Conservation (phyloP, 2,329 filamentous ascomycete genomes). For the Byssoonygena ceratinophila region DNA sequence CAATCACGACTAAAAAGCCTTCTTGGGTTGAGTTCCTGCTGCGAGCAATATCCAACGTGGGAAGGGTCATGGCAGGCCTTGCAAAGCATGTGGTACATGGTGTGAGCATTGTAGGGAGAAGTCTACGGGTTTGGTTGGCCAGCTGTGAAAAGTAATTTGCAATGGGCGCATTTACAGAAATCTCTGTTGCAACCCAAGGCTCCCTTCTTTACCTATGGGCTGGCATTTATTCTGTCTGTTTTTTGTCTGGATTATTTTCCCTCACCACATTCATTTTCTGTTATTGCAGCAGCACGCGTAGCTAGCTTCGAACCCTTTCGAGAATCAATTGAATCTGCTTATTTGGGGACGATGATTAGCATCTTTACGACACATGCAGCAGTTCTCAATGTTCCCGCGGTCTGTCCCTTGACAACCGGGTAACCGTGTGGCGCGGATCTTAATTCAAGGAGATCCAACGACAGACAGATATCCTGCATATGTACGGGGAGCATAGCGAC, state of each 20-base stretch:
- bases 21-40: neutral
- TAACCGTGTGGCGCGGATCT: too few species aligned
- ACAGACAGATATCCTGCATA: too few species aligned
- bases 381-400: too few species aligned
- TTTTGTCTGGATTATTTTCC: neutral
- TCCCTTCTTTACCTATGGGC: neutral
- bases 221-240: neutral
- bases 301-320: neutral
- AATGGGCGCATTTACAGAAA: neutral
- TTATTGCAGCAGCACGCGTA: neutral
- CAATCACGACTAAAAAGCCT: neutral
- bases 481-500: too few species aligned
- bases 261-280: neutral
- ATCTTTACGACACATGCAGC: too few species aligned
- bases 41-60: neutral
- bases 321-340: neutral
- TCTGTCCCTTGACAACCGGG: too few species aligned
- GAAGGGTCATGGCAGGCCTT: neutral
- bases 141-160: neutral
- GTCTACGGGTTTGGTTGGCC: neutral
- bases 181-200: neutral
- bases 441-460: too few species aligned
- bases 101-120: too few species aligned
- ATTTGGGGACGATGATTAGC: too few species aligned
- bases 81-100: too few species aligned